Conservation (phyloP, 768 basidiomycete species). For the Rhodotorula toruloides region DNA sequence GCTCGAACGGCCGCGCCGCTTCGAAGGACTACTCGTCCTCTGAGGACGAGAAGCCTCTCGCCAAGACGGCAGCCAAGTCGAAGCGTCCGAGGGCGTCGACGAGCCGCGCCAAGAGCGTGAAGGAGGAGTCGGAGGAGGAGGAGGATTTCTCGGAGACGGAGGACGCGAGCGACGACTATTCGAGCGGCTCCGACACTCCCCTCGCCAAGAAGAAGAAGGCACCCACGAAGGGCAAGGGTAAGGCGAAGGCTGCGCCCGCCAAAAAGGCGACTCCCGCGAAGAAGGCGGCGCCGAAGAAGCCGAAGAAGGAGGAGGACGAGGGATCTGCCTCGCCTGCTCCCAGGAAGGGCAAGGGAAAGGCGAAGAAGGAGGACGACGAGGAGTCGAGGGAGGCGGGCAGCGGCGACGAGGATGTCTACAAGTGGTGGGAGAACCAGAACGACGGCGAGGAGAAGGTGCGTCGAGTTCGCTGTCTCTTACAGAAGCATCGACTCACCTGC, state of each 20-base stretch:
- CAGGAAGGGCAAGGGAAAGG: constrained; percentile 51
- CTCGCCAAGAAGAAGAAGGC: constrained; percentile 48
- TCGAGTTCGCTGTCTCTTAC: not conserved
- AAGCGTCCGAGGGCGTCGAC: constrained; percentile 34
- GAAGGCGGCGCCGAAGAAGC: constrained; percentile 40
- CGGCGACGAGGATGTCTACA: constrained; percentile 52
- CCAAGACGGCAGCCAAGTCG: constrained; percentile 34
- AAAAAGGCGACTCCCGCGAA: constrained; percentile 53
- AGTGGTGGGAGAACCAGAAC: constrained; percentile 65
- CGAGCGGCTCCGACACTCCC: constrained; percentile 44
- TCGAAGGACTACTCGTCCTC: not conserved
- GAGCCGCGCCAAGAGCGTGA: constrained; percentile 46
- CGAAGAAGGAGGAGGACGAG: constrained; percentile 44
- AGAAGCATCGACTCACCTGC: constrained; percentile 45
- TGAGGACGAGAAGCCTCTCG: constrained; percentile 35
- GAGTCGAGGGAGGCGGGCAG: constrained; percentile 47
- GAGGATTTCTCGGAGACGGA: constrained; percentile 45
- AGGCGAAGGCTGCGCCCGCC: constrained; percentile 44
- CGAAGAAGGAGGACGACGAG: constrained; percentile 53
- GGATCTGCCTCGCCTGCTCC: constrained; percentile 41
- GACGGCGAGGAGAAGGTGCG: constrained; percentile 52
- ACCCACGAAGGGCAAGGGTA: constrained; percentile 50
- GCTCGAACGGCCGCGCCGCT: not conserved
- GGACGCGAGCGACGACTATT: constrained; percentile 49
- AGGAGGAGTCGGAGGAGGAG: constrained; percentile 50